These are phyloP conservation scores for Cardamine occulta DNA, from an alignment of 345 rosid species.

Conservation along the genomic window DNA sequence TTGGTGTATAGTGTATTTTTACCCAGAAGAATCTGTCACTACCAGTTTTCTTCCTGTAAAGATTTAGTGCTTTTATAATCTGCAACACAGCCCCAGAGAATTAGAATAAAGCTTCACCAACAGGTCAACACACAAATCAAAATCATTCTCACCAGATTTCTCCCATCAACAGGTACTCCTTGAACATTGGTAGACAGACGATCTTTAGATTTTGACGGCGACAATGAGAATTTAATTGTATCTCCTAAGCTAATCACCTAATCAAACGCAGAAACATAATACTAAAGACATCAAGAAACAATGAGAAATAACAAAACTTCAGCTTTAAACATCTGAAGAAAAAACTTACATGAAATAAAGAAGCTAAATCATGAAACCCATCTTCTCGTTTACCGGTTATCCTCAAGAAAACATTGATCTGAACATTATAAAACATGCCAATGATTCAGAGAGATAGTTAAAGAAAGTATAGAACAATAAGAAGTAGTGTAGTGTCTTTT, in stretches of 20 bases:
- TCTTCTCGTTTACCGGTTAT: conserved; percentile 83
- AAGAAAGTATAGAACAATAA: background rate
- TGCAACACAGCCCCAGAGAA: conserved; percentile 41
- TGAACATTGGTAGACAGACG: conserved; percentile 76
- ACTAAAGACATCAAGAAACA: conserved; percentile 1
- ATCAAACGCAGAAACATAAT: background rate
- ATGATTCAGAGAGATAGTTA: conserved; percentile 36
- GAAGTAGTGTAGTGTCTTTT: background rate
- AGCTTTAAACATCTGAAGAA: conserved; percentile 11
- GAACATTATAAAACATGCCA: conserved; percentile 13
- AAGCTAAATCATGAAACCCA: conserved; percentile 95
- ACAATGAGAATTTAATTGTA: conserved; percentile 81
- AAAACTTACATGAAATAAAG: conserved; percentile 82
- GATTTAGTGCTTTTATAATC: conserved; percentile 94
- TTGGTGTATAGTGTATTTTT: conserved; percentile 18
- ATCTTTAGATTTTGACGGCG: conserved; percentile 77
- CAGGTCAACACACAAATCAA: background rate
- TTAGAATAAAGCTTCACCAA: conserved; percentile 16
- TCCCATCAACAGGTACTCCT: conserved; percentile 87
- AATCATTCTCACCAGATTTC: conserved; percentile 53
- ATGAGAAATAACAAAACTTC: background rate
- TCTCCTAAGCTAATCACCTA: conserved; percentile 95
- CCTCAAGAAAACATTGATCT: conserved; percentile 95
- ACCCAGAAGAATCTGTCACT: conserved; percentile 84
- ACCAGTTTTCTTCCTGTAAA: conserved; percentile 87